Conservation (phyloP, 768 basidiomycete species). For the Suillus subalutaceus region DNA sequence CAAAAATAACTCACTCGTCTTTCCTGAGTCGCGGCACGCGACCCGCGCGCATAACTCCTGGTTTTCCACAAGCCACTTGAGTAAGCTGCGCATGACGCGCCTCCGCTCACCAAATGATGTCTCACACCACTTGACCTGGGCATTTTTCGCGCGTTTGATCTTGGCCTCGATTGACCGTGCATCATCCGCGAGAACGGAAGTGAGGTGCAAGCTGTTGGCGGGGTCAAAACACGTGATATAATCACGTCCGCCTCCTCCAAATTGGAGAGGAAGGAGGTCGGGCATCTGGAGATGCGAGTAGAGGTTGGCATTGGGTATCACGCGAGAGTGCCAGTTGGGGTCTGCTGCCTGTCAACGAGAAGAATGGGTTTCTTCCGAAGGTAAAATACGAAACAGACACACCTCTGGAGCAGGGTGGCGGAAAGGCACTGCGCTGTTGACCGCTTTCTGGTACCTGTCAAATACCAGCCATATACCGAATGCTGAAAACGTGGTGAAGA, state of each 20-base stretch:
- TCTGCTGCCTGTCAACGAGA: constrained; percentile 52
- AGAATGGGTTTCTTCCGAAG: background rate
- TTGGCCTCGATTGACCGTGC: constrained; percentile 72
- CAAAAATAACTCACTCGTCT: constrained; percentile 61
- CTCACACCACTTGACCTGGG: constrained; percentile 73
- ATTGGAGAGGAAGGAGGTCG: constrained; percentile 53
- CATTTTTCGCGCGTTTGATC: constrained; percentile 62
- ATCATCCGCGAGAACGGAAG: constrained; percentile 76
- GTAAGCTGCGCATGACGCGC: constrained; percentile 81
- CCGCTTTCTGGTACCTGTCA: constrained; percentile 70
- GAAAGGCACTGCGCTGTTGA: constrained; percentile 77
- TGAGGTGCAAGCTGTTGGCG: constrained; percentile 81
- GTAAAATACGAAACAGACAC: constrained; percentile 20
- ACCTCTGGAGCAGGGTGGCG: constrained; percentile 60
- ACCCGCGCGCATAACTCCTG: constrained; percentile 85
- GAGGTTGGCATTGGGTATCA: constrained; percentile 61
- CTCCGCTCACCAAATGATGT: constrained; percentile 80
- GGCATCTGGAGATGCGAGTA: constrained; percentile 63
- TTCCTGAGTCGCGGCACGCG: constrained; percentile 92
- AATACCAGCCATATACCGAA: constrained; percentile 81
- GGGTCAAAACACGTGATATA: constrained; percentile 95
- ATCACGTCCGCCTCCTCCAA: constrained; percentile 48
- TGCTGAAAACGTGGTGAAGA: constrained; percentile 69
- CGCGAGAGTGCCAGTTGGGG: constrained; percentile 56
- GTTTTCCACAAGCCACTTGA: constrained; percentile 93